Evolutionary conservation across 2,329 filamentous ascomycete species (phyloP), one percentile per base, ranked within the genome.

Genomic region (Penicillium freii): DNA sequence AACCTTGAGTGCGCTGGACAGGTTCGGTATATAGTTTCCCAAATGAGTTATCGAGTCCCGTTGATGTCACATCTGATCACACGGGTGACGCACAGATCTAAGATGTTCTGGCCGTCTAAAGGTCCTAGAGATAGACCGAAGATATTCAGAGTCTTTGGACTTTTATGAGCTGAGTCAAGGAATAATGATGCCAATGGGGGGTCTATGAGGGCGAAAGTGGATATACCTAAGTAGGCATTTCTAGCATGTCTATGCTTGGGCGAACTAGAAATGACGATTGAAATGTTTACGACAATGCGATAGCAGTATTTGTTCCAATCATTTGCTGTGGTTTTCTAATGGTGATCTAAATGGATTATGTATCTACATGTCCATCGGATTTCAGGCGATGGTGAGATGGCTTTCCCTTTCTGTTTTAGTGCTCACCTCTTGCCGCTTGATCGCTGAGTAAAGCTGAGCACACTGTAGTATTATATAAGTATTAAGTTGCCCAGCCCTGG

Each of bases 11-110:
- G 46, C 34, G 45, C 21, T 51, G 34, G 36, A 46, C 19, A 42
- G 40, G 46, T 44, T 25, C 51, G 61, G 70, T 62, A 60, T 70
- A 68, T 67, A 46, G 58, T 70, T 73, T 66, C 70, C 70, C 62
- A 64, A 71, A 69, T 27, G 43, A 62, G 70, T 64, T 71, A 71
- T 68, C 47, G 25, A 60, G 62, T 73, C 70, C 70, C 65, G 62
- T 39, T 36, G 48, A 47, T 55, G 31, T 33, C 31, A 33, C 31
- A 0, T 13, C 11, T 33, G 31, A 52, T 38, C 29, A 39, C 40
- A 27, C 21, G 27, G 17, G 11, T 29, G 21, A 42, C 42, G 11
- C 15, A 31, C 25, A 34, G 33, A 15, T 33, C 27, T 39, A 7
- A 10, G 13, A 10, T 25, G 31, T 33, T 44, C 40, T 34, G 1